These are phyloP conservation scores for Penicillium sp. DNA, from an alignment of 2,329 filamentous ascomycete genomes.

Conservation along the genomic window DNA sequence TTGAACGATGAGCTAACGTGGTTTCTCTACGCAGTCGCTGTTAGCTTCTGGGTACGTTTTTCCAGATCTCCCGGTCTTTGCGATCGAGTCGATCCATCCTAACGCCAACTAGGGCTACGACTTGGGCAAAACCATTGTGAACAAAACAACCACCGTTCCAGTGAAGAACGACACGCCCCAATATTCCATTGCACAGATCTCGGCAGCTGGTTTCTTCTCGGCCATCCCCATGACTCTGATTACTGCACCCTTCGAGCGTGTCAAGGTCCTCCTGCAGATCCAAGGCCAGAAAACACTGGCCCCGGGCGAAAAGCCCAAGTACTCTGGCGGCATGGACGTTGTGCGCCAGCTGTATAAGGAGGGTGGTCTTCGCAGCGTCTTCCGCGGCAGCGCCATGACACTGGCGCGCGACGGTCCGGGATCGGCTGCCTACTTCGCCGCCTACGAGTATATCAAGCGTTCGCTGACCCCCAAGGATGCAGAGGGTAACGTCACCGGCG, in stretches of 20 bases:
- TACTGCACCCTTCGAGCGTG: slow-evolving; percentile 97
- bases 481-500: slow-evolving; percentile 64
- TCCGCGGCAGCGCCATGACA: slow-evolving; percentile 84
- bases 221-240: slow-evolving; percentile 96
- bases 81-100: slow-evolving; percentile 7
- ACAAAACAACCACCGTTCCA: slow-evolving; percentile 58
- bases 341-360: slow-evolving; percentile 89
- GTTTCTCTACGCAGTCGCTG: slow-evolving; percentile 49
- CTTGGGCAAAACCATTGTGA: slow-evolving; percentile 84
- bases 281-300: slow-evolving; percentile 83
- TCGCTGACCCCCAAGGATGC: slow-evolving; percentile 76
- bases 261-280: slow-evolving; percentile 97
- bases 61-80: neutral
- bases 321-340: slow-evolving; percentile 80
- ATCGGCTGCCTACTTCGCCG: slow-evolving; percentile 90
- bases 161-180: slow-evolving; percentile 57
- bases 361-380: slow-evolving; percentile 85
- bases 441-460: slow-evolving; percentile 94
- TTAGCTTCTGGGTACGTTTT: slow-evolving; percentile 59
- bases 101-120: slow-evolving; percentile 76
- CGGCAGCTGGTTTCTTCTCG: slow-evolving; percentile 91
- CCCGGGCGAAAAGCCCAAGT: slow-evolving; percentile 87
- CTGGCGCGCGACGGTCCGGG: slow-evolving; percentile 91
- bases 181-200: slow-evolving; percentile 80
- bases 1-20: slow-evolving; percentile 2